These are phyloP conservation scores for Zychaea mexicana DNA, from an alignment of 371 early-diverging fungal genomes.

Conservation along the genomic window DNA sequence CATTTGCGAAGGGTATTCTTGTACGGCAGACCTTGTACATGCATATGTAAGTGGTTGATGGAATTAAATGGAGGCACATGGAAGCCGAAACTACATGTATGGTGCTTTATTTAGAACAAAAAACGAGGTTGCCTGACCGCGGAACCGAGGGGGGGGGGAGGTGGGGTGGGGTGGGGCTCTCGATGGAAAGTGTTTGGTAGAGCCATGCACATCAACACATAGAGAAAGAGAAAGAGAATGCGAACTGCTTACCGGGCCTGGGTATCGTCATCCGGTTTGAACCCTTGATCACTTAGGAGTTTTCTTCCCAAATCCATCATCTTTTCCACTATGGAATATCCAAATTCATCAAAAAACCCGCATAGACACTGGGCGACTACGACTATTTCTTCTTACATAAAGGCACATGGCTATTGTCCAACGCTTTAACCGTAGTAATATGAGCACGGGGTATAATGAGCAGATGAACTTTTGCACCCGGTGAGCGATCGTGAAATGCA, in stretches of 20 bases:
- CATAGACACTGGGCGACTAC: conserved; percentile 3
- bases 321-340: conserved; percentile 26
- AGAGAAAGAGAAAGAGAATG: background rate
- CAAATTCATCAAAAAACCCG: background rate
- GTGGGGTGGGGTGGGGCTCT: background rate
- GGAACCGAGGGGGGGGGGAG: background rate
- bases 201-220: too few species aligned
- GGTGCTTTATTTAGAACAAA: background rate
- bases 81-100: conserved; percentile 52
- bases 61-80: conserved; percentile 71
- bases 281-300: conserved; percentile 46
- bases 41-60: conserved; percentile 63
- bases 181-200: too few species aligned
- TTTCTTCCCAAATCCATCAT: conserved; percentile 43
- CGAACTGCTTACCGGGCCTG: conserved; percentile 19
- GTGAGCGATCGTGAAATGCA: conserved; percentile 65
- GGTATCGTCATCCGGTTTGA: conserved; percentile 21
- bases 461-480: conserved; percentile 54
- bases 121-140: too few species aligned
- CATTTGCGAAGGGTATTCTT: conserved; percentile 26
- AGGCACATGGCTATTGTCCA: conserved; percentile 39
- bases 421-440: conserved; percentile 39
- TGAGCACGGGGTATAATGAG: conserved; percentile 58
- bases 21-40: conserved; percentile 59
- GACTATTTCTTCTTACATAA: too few species aligned